A percentile compares a stretch with the other conserved stretches of the same genome.
Conservation (phyloP, 805 yeast genomes). For the Zygosaccharomyces gambellarensis region DNA sequence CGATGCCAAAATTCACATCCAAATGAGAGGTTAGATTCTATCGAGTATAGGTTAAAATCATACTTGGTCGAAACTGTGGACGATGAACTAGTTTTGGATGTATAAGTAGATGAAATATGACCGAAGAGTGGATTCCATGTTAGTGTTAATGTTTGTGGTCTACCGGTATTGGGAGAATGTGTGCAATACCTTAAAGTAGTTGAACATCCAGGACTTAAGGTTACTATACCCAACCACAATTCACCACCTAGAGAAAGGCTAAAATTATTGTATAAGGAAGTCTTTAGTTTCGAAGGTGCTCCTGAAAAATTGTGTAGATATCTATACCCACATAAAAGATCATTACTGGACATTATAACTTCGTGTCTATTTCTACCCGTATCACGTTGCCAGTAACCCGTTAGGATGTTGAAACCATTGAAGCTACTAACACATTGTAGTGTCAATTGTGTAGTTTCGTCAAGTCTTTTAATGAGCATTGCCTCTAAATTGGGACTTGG, state of each 20-base stretch:
- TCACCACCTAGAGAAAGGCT: slow-evolving; percentile 77
- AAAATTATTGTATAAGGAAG: slow-evolving; percentile 52
- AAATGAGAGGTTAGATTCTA: slow-evolving; percentile 76
- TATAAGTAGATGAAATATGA: slow-evolving; percentile 79
- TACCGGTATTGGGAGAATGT: slow-evolving; percentile 77
- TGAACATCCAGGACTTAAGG: slow-evolving; percentile 86
- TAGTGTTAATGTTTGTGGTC: slow-evolving; percentile 83
- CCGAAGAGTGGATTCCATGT: slow-evolving; percentile 89
- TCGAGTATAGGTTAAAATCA: slow-evolving; percentile 87
- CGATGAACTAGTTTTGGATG: slow-evolving; percentile 70
- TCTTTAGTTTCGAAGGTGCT: slow-evolving; percentile 37
- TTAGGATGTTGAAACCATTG: slow-evolving; percentile 51
- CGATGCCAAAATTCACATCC: slow-evolving; percentile 81
- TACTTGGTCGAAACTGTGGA: slow-evolving; percentile 79
- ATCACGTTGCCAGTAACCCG: slow-evolving; percentile 67
- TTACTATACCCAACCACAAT: slow-evolving; percentile 77
- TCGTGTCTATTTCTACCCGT: slow-evolving; percentile 63
- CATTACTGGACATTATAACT: slow-evolving; percentile 75
- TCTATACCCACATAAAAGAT: slow-evolving; percentile 75
- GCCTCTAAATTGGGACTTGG: slow-evolving; percentile 88
- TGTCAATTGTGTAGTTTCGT: slow-evolving; percentile 56
- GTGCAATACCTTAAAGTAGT: slow-evolving; percentile 82
- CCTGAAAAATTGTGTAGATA: slow-evolving; percentile 60
- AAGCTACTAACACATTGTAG: slow-evolving; percentile 73
- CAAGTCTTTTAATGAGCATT: slow-evolving; percentile 64